Evolutionary conservation across 345 rosid species (phyloP), one percentile per base, ranked within the genome.

Genomic region (Aquilaria yunnanensis): DNA sequence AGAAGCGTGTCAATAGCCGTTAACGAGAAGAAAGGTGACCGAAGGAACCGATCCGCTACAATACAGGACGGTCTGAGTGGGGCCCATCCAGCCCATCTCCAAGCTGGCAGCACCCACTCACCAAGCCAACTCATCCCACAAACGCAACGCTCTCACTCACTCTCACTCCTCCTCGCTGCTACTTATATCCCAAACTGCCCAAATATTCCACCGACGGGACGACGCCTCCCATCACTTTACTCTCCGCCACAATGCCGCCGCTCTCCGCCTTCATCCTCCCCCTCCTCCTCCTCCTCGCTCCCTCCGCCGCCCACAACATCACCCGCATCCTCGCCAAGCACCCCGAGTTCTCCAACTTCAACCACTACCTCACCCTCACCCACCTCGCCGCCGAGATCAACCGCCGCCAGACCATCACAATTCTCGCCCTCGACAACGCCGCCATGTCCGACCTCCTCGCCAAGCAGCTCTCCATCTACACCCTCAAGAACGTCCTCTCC

Each of bases 321-420:
- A 94, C 95, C 4, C 65, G 57, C 59, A 77, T 94, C 65, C 92
- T 94, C 0, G 92, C 90, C 57, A 75, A 75, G 62, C 80, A 88
- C 83, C 96, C 95, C 0, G 60, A 68, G 2, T 80, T 90, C 85
- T 94, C 97, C 76, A 85, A 96, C 54, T 94, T 94, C 87, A 94
- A 94, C 74, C 99, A 85, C 62, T 94, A 90, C 88, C 95, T 94
- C 52, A 74, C 91, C 45, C 10, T 66, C 16, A 90, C 99, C 54
- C 97, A 85, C 81, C 91, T 94, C 29, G 95, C 97, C 29, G 74
- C 66, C 8, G 96, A 90, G 59, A 90, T 94, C 76, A 90, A 90
- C 83, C 79, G 88, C 62, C 88, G 87, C 1, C 77, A 79, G 63
- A 94, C 97, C 56, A 88, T 94, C 73, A 94, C 99, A 10, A 85